Evolutionary conservation across 345 rosid species (phyloP).

Genomic region (Heritiera littoralis): DNA sequence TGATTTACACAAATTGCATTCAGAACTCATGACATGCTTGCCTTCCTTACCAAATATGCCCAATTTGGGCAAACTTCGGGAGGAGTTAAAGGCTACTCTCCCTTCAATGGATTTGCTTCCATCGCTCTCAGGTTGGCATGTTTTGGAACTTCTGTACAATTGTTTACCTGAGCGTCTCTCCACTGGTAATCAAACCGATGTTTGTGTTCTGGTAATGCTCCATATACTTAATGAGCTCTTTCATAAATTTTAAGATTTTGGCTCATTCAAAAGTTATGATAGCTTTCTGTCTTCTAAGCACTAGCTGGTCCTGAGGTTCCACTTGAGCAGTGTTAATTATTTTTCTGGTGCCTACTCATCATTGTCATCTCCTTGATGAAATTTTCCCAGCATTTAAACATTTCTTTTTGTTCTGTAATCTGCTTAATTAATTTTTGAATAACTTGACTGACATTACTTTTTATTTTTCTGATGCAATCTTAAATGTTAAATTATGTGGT

Average conservation of each 20-base stretch:
- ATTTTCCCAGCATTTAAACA: not conserved
- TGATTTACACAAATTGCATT: conserved; percentile 72
- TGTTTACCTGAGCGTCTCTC: conserved; percentile 87
- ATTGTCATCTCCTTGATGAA: not conserved
- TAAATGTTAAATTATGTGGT: not conserved
- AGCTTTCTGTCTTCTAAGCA: not conserved
- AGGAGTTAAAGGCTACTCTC: conserved; percentile 20
- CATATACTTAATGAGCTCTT: conserved; percentile 1
- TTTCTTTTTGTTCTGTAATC: not conserved
- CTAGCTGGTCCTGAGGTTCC: not conserved
- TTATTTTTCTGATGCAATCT: not conserved
- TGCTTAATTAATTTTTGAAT: not conserved
- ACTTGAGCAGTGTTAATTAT: not conserved
- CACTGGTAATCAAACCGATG: conserved; percentile 66
- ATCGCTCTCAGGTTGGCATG: conserved; percentile 54
- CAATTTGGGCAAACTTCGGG: conserved; percentile 50
- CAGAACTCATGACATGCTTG: conserved; percentile 60
- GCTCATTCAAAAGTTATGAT: not conserved
- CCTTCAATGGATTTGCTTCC: conserved; percentile 22
- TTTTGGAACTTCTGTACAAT: conserved; percentile 73
- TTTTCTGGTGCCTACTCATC: not conserved
- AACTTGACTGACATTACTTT: not conserved
- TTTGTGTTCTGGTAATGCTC: conserved; percentile 74
- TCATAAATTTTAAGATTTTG: not conserved
- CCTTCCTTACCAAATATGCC: conserved; percentile 70